Base-by-base conservation (phyloP, 2,329 filamentous ascomycete species). In the Diaporthe capsici region DNA sequence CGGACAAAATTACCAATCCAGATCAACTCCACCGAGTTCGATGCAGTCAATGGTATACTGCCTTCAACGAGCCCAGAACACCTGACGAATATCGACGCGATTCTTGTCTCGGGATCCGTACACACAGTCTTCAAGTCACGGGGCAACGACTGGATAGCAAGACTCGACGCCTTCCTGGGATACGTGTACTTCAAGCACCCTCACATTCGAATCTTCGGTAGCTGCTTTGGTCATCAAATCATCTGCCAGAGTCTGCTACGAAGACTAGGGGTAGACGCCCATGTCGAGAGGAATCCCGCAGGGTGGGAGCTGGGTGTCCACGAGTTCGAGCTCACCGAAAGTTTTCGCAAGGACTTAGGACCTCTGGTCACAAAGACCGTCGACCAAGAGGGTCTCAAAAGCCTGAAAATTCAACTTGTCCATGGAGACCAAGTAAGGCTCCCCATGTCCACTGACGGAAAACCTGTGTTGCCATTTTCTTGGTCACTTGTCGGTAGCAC, bases 251-350 rank as follows among this genome's bases (percentile, higher is more conserved):
- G 63, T 17, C 60, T 74, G n/a, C 44, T 74, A 58, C 25, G 44
- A 51, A 49, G 57, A 5, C 53, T 31, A 47, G 73, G 65, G 17
- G 44, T 53, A 10, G 20, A 58, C 55, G 55, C 55, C 55, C n/a
- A 55, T 4, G 73, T 74, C 22, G 65, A 60, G 39, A 60, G 39
- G 55, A 67, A 70, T 4, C 73, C 73, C n/a, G 61, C 58, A 20
- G 73, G 73, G 10, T 74, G 73, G 73, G 73, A 74, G 65, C 44
- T 74, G n/a, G 73, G 73, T 31, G 55, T 71, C 28, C 58, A 47
- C 44, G n/a, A 39, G 7, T 37, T 74, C n/a, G 44, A 49, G 28
- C 60, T 74, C 37, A 74, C 73, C 22, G 55, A 71, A 25, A 58
- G 49, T 22, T 74, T 74, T 28, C 15, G 65, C 53, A 61, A 44